Base-by-base conservation (phyloP, 345 rosid genomes). In the Leavenworthia alabamica region DNA sequence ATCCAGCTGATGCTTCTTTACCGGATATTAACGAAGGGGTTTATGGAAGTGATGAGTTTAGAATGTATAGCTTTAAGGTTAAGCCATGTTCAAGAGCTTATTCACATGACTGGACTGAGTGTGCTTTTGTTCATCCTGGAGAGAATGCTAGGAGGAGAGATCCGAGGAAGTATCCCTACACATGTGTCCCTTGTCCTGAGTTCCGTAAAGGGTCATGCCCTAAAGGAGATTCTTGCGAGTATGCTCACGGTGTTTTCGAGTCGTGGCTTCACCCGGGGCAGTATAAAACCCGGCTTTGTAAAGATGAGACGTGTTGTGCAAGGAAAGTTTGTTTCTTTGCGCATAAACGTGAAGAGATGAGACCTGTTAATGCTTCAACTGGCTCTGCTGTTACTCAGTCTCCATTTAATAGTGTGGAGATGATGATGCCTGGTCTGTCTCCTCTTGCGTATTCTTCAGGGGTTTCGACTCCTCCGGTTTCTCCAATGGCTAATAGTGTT, bases 191-290 rank as follows among this genome's bases (percentile, higher is more conserved):
- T 0, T 92, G 98, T 75, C 98, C 91, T 8, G 99, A 93, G 80
- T 93, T 93, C 31, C 91, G 97, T 44, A 93, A 87, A 75, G 97
- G 99, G 5, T 60, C 94, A 1, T 93, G 99, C 63, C 84, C 82
- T 0, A 93, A 89, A 76, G 96, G 77, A 11, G 99, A 93, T 80
- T 73, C 82, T 48, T 93, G 99, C 39, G 99, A 93, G 68, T 93
- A 87, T 31, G 99, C 97, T 0, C 99, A 93, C 14, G 99, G 99
- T 8, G 92, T 93, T 22, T 93, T 89, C 42, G 99, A 93, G 82
- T 86, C 96, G 0, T 93, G 99, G 99, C 82, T 93, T 33, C 99
- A 93, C 76, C 99, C 99, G 8, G 90, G 97, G 0, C 99, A 93
- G 73, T 93, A 93, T 67, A 73, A 94, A 41, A 93, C 99, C 14